phyloP scores from a whole-genome alignment of 805 yeast genomes.

The Monosporozyma servazzii region DNA sequence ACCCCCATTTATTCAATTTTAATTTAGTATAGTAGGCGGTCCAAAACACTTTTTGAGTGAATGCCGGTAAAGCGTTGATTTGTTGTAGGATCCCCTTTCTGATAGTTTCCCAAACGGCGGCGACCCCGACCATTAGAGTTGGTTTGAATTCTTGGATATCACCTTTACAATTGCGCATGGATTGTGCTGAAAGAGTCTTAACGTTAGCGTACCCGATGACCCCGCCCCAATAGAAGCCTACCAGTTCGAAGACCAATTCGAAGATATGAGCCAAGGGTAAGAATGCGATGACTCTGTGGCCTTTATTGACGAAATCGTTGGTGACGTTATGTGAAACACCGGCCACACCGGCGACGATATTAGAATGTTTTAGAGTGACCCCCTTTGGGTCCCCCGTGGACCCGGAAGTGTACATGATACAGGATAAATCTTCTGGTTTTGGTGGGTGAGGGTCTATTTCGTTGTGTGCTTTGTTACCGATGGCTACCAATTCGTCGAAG shows the following conservation, averaged over 20 bases:
- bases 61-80: conserved; percentile 53
- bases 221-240: conserved; percentile 81
- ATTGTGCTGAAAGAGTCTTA: conserved; percentile 76
- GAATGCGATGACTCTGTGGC: conserved; percentile 75
- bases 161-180: conserved; percentile 77
- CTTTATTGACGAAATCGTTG: conserved; percentile 39
- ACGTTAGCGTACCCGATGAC: conserved; percentile 83
- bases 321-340: conserved; percentile 64
- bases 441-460: conserved; percentile 37
- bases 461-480: conserved; percentile 47
- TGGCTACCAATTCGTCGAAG: conserved; percentile 51
- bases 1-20: conserved; percentile 47
- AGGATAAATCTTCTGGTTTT: conserved; percentile 41
- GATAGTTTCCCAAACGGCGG: conserved; percentile 95
- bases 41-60: conserved; percentile 83
- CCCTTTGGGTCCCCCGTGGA: conserved; percentile 78
- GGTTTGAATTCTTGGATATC: conserved; percentile 85
- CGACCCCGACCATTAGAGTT: conserved; percentile 94
- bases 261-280: conserved; percentile 95
- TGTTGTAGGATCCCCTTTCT: conserved; percentile 84
- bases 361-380: conserved; percentile 53
- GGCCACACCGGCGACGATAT: conserved; percentile 73
- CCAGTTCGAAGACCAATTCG: conserved; percentile 80
- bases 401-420: conserved; percentile 67
- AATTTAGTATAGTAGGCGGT: conserved; percentile 67